Conservation (phyloP, 805 yeast genomes). For the Sungouiella thailandica region DNA sequence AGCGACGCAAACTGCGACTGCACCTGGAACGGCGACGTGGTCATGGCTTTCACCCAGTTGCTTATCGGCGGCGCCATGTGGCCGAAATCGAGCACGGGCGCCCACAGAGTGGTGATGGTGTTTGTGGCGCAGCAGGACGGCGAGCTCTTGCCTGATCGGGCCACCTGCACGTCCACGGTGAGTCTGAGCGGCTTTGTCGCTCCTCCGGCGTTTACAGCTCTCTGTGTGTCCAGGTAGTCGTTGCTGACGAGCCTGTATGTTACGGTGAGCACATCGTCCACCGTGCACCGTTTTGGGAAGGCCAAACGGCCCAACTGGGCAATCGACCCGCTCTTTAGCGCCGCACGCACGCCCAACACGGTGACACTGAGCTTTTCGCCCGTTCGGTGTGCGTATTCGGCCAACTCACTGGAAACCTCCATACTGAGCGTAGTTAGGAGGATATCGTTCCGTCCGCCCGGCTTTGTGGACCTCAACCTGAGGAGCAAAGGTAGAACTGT, state of each 20-base stretch:
- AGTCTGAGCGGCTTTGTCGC: slow-evolving; percentile 23
- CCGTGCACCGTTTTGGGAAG: slow-evolving; percentile 7
- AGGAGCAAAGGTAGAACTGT: slow-evolving; percentile 39
- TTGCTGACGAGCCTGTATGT: slow-evolving; percentile 19
- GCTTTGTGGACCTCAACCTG: slow-evolving; percentile 42
- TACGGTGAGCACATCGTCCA: slow-evolving; percentile 8
- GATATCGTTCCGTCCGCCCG: slow-evolving; percentile 42
- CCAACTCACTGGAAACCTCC: slow-evolving; percentile 41
- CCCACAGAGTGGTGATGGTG: slow-evolving; percentile 33
- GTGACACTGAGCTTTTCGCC: slow-evolving; percentile 5
- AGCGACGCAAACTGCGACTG: slow-evolving; percentile 12
- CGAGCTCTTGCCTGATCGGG: too few relatives aligned
- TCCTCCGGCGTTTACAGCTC: slow-evolving; percentile 6
- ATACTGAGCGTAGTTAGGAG: slow-evolving; percentile 46
- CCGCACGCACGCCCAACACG: slow-evolving; percentile 19
- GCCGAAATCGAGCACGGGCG: slow-evolving; percentile 35
- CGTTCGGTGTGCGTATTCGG: slow-evolving; percentile 8
- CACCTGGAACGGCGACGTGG: slow-evolving; percentile 15
- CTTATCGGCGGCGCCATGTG: slow-evolving; percentile 36
- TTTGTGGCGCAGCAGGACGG: too few relatives aligned
- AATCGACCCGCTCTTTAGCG: slow-evolving; percentile 26
- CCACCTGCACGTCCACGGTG: slow-evolving; percentile 13
- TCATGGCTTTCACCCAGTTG: slow-evolving; percentile 28
- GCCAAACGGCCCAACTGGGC: slow-evolving; percentile 13
- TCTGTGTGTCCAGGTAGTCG: slow-evolving; percentile 21